phyloP scores from a whole-genome alignment of 768 basidiomycete genomes.

The Boletus reticulatus region DNA sequence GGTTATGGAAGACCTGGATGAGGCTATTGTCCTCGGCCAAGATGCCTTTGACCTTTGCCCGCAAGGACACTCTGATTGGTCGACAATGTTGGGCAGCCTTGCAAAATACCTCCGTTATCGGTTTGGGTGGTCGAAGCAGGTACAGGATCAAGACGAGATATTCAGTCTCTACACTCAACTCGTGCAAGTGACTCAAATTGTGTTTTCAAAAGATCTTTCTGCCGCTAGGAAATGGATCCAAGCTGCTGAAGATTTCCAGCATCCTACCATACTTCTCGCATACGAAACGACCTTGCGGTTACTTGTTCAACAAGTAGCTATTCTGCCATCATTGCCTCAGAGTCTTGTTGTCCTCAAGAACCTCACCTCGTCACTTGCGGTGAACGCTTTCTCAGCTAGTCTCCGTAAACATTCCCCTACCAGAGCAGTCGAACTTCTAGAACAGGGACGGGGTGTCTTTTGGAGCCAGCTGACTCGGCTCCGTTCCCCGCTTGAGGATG shows the following conservation, averaged over 20 bases:
- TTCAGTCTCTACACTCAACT: background rate
- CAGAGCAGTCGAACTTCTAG: conserved; percentile 30
- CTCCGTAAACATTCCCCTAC: conserved; percentile 5
- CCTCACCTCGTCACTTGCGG: background rate
- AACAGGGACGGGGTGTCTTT: conserved; percentile 19
- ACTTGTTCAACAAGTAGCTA: background rate
- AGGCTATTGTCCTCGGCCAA: background rate
- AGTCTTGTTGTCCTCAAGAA: background rate
- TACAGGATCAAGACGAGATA: background rate
- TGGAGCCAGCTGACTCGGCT: conserved; percentile 21
- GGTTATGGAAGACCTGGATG: no score
- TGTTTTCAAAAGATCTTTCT: background rate
- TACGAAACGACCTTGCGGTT: conserved; percentile 1
- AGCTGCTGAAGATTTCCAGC: background rate
- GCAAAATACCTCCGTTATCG: no score
- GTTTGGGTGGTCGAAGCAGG: background rate
- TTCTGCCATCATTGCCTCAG: background rate
- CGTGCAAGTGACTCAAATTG: background rate
- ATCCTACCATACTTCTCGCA: conserved; percentile 9
- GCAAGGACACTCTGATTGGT: background rate
- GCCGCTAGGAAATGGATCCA: background rate
- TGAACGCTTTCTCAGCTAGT: conserved; percentile 10
- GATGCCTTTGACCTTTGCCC: background rate
- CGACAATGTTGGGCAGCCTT: background rate
- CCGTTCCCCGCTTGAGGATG: conserved; percentile 1